phyloP scores from a whole-genome alignment of 305 asterid species.

The Solanum hybrid region DNA sequence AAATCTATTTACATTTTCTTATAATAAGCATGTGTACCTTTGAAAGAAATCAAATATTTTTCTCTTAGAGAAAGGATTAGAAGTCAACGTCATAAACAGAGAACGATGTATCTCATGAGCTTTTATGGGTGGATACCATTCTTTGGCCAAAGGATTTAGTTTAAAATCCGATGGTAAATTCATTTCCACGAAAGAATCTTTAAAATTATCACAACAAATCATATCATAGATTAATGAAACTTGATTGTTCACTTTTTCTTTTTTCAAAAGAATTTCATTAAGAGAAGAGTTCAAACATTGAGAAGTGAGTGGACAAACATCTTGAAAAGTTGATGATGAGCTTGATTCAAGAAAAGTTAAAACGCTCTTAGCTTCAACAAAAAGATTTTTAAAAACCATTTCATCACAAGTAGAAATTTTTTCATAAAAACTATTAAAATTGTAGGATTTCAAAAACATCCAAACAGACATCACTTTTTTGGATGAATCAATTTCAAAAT shows the following conservation, averaged over 20 bases:
- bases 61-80: no score
- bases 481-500: not conserved
- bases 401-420: not conserved
- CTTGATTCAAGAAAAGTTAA: not conserved
- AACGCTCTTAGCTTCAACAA: constrained; percentile 3
- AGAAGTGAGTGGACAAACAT: not conserved
- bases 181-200: not conserved
- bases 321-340: not conserved
- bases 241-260: not conserved
- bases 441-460: not conserved
- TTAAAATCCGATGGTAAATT: not conserved
- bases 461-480: not conserved
- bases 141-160: not conserved
- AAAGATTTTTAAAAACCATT: not conserved
- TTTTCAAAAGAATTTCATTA: not conserved
- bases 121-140: not conserved
- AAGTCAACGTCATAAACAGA: not conserved
- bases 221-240: not conserved
- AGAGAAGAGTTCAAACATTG: not conserved
- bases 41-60: not conserved
- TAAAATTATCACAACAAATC: not conserved
- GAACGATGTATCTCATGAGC: not conserved
- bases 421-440: not conserved
- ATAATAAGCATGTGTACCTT: not conserved
- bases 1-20: not conserved